Conservation (phyloP, 2,329 filamentous ascomycete genomes). For the Parastagonospora avenae region DNA sequence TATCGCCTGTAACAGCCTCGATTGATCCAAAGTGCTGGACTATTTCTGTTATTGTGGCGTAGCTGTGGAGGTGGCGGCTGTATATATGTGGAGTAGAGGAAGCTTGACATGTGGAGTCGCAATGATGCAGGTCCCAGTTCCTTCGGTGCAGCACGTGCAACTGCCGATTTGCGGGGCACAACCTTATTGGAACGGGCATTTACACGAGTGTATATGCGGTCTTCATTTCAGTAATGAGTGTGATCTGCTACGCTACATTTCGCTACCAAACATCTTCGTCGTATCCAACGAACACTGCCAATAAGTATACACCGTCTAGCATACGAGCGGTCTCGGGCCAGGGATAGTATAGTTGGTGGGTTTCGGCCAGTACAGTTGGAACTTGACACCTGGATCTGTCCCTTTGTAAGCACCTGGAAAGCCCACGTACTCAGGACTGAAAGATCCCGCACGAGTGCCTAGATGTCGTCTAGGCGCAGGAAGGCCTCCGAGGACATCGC, state of each 20-base stretch:
- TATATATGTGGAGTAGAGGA: background rate
- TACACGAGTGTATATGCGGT: background rate
- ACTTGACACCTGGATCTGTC: slow-evolving; percentile 38
- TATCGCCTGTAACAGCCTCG: background rate
- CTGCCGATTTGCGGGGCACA: slow-evolving; percentile 6
- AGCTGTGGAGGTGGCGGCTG: slow-evolving; percentile 4
- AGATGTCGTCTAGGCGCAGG: background rate
- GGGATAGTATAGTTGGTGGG: slow-evolving; percentile 53
- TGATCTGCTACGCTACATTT: background rate
- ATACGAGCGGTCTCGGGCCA: slow-evolving; percentile 43
- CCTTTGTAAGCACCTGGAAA: slow-evolving; percentile 40
- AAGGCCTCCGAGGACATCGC: background rate
- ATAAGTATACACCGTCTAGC: background rate
- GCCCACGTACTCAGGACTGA: slow-evolving; percentile 32
- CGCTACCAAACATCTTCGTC: background rate
- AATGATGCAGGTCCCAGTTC: slow-evolving; percentile 20
- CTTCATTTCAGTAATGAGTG: background rate
- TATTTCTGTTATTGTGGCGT: background rate
- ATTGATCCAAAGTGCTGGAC: slow-evolving; percentile 10
- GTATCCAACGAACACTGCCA: background rate
- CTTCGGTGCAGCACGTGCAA: slow-evolving; percentile 7
- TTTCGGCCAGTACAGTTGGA: slow-evolving; percentile 39
- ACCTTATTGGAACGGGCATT: background rate
- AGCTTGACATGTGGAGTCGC: slow-evolving; percentile 3
- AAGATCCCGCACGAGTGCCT: background rate